Evolutionary conservation across 208 protist species (phyloP), one percentile per base, ranked within the genome.

Genomic region (Wallacemonas sp.): DNA sequence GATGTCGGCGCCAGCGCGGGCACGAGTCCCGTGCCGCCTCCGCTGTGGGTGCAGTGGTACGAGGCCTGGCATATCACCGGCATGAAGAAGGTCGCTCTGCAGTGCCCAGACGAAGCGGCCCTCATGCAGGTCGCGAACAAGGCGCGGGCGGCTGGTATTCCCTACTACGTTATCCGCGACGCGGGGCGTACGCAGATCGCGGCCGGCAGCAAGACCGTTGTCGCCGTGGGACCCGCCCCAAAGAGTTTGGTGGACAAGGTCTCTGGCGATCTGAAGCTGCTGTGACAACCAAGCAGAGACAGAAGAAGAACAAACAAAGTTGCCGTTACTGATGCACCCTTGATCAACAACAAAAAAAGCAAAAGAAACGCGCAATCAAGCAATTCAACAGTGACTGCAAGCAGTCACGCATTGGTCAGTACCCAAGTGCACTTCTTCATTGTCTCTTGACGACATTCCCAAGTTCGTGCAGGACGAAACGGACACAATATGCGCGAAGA

Each of bases 141-240:
- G 19, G 92, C 92, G 2, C 65, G 72, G 48, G 38, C 58, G 14
- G 32, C 66, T 24, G 62, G 76, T 4, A 68, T 98, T 34, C 81
- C 82, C 1, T 81, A 82, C 58, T 88, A 90, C 29, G 49, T 96
- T 1, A 80, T 98, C 49, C 72, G 90, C 0, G 96, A 98, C 61
- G 95, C 94, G 0, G 96, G 96, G 26, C 78, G 96, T 17, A 98
- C 96, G 32, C 96, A 98, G 81, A 93, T 98, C 39, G 92, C 82
- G 12, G 61, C 93, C 3, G 87, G 87, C 0, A 97, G 92, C 48
- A 88, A 88, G 49, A 98, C 96, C 0, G 96, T 98, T 0, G 48
- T 98, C 5, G 89, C 93, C 12, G 81, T 96, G 21, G 92, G 92
- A 11, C 87, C 92, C 12, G 94, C 81, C 1, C 93, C 92, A 9